phyloP scores from a whole-genome alignment of 768 basidiomycete genomes.

The Xanthoconium stramineum region DNA sequence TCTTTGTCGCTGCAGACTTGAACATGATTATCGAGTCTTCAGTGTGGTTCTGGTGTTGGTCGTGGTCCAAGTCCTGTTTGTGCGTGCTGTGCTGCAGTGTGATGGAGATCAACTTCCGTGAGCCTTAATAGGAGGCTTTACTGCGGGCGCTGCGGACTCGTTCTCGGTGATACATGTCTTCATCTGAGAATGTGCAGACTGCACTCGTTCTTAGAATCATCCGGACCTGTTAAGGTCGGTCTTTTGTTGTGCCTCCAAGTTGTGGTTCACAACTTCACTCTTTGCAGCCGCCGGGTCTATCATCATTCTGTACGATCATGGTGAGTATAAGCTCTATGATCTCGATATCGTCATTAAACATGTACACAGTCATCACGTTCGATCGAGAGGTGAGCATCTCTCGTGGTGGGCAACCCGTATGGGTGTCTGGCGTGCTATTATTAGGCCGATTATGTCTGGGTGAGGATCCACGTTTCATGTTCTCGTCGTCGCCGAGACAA shows the following conservation, averaged over 20 bases:
- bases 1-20: slow-evolving; percentile 71
- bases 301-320: slow-evolving; percentile 20
- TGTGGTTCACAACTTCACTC: neutral
- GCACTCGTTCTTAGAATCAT: slow-evolving; percentile 2
- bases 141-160: too few species aligned
- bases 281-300: slow-evolving; percentile 6
- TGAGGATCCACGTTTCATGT: neutral
- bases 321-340: neutral
- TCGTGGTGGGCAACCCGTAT: too few species aligned
- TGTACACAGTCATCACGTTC: slow-evolving; percentile 10
- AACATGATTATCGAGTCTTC: slow-evolving; percentile 50
- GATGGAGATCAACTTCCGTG: neutral
- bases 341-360: neutral
- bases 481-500: neutral
- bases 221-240: slow-evolving; percentile 13
- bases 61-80: neutral
- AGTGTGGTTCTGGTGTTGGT: slow-evolving; percentile 1
- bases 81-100: neutral
- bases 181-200: neutral
- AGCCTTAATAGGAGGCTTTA: too few species aligned
- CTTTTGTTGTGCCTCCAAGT: too few species aligned
- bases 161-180: neutral
- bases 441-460: slow-evolving; percentile 23
- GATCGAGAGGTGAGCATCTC: slow-evolving; percentile 13
- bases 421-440: neutral